Conservation (phyloP, 2,329 filamentous ascomycete genomes). For the Emericellopsis atlantica region DNA sequence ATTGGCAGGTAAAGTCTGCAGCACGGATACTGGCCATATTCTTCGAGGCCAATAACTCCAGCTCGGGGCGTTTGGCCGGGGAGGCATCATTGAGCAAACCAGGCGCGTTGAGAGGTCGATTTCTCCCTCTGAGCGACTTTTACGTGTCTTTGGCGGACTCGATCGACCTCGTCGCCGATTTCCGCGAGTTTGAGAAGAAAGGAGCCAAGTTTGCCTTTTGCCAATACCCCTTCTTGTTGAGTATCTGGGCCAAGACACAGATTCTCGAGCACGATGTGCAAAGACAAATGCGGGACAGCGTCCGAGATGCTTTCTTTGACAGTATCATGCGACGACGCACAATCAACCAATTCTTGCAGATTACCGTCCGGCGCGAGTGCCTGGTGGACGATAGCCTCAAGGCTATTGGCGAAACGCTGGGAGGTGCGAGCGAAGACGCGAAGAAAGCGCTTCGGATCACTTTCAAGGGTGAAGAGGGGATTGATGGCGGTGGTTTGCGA, state of each 20-base stretch:
- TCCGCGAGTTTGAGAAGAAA: conserved; percentile 74
- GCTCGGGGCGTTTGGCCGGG: neutral
- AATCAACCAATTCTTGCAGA: conserved; percentile 64
- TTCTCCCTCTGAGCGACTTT: conserved; percentile 72
- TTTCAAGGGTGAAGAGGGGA: conserved; percentile 79
- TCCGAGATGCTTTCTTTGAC: conserved; percentile 81
- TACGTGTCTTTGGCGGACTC: conserved; percentile 82
- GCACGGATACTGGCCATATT: conserved; percentile 69
- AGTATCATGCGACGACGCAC: conserved; percentile 66
- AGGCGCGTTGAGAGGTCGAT: conserved; percentile 24
- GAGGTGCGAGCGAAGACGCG: conserved; percentile 68
- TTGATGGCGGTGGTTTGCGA: conserved; percentile 77
- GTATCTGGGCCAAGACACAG: conserved; percentile 83
- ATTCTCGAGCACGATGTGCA: conserved; percentile 81
- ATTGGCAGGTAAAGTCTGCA: conserved; percentile 81
- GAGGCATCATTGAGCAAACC: conserved; percentile 10
- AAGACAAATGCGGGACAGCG: conserved; percentile 80
- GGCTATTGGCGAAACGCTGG: conserved; percentile 73
- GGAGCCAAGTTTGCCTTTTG: conserved; percentile 73
- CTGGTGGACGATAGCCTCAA: conserved; percentile 80
- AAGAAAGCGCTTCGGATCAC: conserved; percentile 82
- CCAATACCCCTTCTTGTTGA: conserved; percentile 84
- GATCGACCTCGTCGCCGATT: conserved; percentile 73
- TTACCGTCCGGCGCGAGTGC: conserved; percentile 72
- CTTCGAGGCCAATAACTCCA: conserved; percentile 63